Percentiles rank a stretch among this genome's conserved stretches.
Conservation (phyloP, 441 rosid genomes). For the Populus hybrid region DNA sequence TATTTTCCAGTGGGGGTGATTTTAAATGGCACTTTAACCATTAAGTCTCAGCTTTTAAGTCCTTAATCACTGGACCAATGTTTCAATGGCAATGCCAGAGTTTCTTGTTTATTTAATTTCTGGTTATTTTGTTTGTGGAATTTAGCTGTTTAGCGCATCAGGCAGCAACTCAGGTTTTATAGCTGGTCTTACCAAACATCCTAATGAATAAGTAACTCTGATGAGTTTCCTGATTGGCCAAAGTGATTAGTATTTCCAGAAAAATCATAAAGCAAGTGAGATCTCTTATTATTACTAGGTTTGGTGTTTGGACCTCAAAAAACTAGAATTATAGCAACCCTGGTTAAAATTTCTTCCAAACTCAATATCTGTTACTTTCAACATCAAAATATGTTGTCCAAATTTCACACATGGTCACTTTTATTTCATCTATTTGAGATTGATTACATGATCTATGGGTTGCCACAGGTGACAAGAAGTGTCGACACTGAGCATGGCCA, state of each 20-base stretch:
- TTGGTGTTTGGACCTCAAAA: background rate
- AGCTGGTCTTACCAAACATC: background rate
- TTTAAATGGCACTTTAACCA: background rate
- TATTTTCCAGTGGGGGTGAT: background rate
- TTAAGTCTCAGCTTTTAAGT: background rate
- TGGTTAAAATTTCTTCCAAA: background rate
- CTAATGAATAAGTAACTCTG: background rate
- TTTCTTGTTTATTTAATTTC: slow-evolving; percentile 1
- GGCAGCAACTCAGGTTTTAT: background rate
- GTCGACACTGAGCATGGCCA: slow-evolving; percentile 63
- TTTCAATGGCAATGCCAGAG: background rate
- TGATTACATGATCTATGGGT: background rate
- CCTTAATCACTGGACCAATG: background rate
- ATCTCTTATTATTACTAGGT: background rate
- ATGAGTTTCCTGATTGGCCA: background rate
- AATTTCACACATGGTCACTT: background rate
- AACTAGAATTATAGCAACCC: background rate
- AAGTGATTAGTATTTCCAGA: background rate
- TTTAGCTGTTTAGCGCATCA: background rate
- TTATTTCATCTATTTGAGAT: background rate
- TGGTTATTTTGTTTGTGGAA: background rate
- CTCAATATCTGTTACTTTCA: background rate
- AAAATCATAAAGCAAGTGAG: background rate
- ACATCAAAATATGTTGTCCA: background rate
- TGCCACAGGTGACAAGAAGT: slow-evolving; percentile 80